Percentiles rank a stretch among this genome's conserved stretches.
These are phyloP conservation scores for Globisporangium carolinianum DNA, from an alignment of 352 stramenopile species.

Conservation along the genomic window DNA sequence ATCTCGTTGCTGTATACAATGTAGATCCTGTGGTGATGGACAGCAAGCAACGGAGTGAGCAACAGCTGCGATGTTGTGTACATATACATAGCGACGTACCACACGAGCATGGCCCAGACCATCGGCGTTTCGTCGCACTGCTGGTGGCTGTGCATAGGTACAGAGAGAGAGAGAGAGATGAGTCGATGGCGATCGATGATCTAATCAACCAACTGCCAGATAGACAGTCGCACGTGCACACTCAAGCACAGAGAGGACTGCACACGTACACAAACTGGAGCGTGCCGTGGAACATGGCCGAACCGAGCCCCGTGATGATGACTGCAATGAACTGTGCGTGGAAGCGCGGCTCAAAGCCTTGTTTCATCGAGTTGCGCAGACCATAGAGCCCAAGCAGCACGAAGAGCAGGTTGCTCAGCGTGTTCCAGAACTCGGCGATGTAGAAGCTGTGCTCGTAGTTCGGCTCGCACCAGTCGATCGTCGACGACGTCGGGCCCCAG, in stretches of 20 bases:
- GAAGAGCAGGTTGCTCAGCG: slow-evolving; percentile 75
- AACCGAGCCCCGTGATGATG: slow-evolving; percentile 77
- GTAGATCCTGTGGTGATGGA: slow-evolving; percentile 41
- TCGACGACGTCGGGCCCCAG: slow-evolving; percentile 68
- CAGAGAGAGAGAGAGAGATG: background rate
- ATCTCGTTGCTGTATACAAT: slow-evolving; percentile 81
- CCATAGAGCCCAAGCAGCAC: slow-evolving; percentile 71
- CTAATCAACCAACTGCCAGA: no score
- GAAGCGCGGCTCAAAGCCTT: slow-evolving; percentile 75
- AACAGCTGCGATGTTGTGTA: background rate
- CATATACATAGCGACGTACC: slow-evolving; percentile 17
- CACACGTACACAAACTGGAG: slow-evolving; percentile 57
- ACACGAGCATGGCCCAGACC: slow-evolving; percentile 76
- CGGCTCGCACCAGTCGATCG: slow-evolving; percentile 83
- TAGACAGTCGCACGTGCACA: no score
- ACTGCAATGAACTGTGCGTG: slow-evolving; percentile 66
- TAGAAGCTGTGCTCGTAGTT: slow-evolving; percentile 81
- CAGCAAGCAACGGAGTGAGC: background rate
- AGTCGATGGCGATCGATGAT: no score
- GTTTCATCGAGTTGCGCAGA: slow-evolving; percentile 46
- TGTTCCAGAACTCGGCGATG: slow-evolving; percentile 88
- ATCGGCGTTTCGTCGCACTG: slow-evolving; percentile 84
- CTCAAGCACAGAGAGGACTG: no score
- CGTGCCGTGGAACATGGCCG: slow-evolving; percentile 82
- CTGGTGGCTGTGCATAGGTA: slow-evolving; percentile 29